Percentiles rank a stretch among this genome's conserved stretches.
Conservation (phyloP, 371 early-diverging fungal genomes). For the Funneliformis caledonium region DNA sequence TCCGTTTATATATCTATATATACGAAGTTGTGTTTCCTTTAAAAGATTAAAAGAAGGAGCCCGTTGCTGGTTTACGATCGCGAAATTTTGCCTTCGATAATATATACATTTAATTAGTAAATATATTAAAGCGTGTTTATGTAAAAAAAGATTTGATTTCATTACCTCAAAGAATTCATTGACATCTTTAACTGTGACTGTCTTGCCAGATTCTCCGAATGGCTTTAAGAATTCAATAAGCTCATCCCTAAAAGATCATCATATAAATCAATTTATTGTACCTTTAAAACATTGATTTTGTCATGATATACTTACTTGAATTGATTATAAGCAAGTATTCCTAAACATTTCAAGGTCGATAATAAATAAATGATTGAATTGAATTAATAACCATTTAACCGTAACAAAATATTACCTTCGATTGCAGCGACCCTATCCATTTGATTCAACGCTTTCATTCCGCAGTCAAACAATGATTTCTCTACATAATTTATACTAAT, state of each 20-base stretch:
- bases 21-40: not conserved
- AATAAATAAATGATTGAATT: conserved; percentile 41
- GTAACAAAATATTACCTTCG: conserved; percentile 67
- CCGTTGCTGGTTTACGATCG: not conserved
- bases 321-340: conserved; percentile 33
- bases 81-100: not conserved
- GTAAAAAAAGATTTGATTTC: not conserved
- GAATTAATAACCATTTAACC: conserved; percentile 33
- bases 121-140: not conserved
- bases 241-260: conserved; percentile 52
- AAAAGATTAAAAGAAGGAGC: not conserved
- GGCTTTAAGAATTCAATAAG: conserved; percentile 68
- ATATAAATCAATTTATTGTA: not conserved
- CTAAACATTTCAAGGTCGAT: not conserved
- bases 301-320: not conserved
- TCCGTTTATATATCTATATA: not conserved
- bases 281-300: not conserved
- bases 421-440: conserved; percentile 77
- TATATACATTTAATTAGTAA: not conserved
- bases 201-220: conserved; percentile 72
- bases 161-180: conserved; percentile 68
- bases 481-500: conserved; percentile 46
- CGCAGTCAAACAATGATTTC: conserved; percentile 74
- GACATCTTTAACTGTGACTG: conserved; percentile 79
- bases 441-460: conserved; percentile 71